Evolutionary conservation across 768 basidiomycete genomes (phyloP).

Genomic region (Exidia glandulosa): DNA sequence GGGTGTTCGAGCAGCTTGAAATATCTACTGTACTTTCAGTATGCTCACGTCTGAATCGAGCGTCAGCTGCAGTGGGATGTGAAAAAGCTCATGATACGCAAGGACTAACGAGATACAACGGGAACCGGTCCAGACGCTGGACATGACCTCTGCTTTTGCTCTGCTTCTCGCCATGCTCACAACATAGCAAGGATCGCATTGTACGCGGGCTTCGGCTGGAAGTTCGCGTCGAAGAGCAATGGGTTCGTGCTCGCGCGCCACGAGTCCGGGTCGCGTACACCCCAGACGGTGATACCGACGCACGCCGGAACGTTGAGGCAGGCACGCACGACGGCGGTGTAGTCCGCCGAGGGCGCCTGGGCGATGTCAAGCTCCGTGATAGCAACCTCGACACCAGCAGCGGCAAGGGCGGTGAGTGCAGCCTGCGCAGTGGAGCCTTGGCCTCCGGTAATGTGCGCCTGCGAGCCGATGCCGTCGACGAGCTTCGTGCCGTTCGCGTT

Average conservation of each 20-base stretch:
- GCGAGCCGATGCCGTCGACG: conserved; percentile 41
- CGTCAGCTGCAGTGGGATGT: too few species aligned
- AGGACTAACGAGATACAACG: too few species aligned
- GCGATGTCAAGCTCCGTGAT: conserved; percentile 37
- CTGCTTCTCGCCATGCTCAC: too few species aligned
- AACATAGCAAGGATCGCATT: too few species aligned
- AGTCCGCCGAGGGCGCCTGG: conserved; percentile 19
- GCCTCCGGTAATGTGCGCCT: conserved; percentile 31
- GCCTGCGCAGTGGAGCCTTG: conserved; percentile 30
- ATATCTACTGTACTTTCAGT: too few species aligned
- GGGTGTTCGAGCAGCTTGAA: too few species aligned
- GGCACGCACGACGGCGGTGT: conserved; percentile 32
- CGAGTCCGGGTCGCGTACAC: conserved; percentile 38
- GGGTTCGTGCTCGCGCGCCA: conserved; percentile 33
- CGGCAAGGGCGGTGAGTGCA: conserved; percentile 35
- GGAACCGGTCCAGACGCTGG: too few species aligned
- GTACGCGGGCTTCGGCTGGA: conserved; percentile 33
- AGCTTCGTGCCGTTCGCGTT: conserved; percentile 26
- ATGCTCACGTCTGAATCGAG: too few species aligned
- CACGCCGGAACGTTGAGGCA: conserved; percentile 32
- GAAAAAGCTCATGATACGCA: too few species aligned
- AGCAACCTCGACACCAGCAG: conserved; percentile 32
- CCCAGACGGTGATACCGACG: conserved; percentile 40
- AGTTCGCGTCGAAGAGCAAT: conserved; percentile 37
- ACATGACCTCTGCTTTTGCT: too few species aligned